Evolutionary conservation across 192 early-diverging fungal species (phyloP).

Genomic region (Jimgerdemannia flammicorona): DNA sequence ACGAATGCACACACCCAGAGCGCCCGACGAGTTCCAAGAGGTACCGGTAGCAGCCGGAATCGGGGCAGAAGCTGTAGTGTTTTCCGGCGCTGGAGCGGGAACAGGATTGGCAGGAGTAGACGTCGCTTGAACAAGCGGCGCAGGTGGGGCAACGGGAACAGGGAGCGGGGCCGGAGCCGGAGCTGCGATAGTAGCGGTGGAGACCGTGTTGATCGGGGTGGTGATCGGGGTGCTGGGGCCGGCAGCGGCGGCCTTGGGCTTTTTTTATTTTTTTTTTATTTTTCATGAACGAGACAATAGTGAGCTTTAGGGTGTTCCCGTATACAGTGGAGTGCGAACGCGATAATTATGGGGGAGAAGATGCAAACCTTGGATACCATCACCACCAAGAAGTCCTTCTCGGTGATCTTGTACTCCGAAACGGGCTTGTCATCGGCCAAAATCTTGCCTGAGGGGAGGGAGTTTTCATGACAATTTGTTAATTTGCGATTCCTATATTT

Average conservation of each 20-base stretch:
- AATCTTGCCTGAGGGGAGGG: conserved; percentile 70
- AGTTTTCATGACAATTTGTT: neutral
- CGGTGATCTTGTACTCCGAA: conserved; percentile 69
- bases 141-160: conserved; percentile 30
- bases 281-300: too few species aligned
- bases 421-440: conserved; percentile 75
- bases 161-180: conserved; percentile 37
- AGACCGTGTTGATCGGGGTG: conserved; percentile 12
- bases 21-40: conserved; percentile 29
- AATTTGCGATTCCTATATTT: neutral
- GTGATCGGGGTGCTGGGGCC: conserved; percentile 22
- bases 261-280: conserved; percentile 7
- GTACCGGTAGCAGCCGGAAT: conserved; percentile 31
- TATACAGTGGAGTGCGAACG: too few species aligned
- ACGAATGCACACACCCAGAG: conserved; percentile 11
- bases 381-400: conserved; percentile 93
- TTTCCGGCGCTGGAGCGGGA: conserved; percentile 35
- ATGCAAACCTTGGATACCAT: conserved; percentile 83
- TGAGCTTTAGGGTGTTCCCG: too few species aligned
- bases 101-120: conserved; percentile 37
- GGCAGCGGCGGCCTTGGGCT: conserved; percentile 41
- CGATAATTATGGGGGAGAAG: too few species aligned
- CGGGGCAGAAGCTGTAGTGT: conserved; percentile 32
- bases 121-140: conserved; percentile 34
- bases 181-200: conserved; percentile 30